Evolutionary conservation across 169 alveolate genomes (phyloP).

Genomic region (Perkinsus chesapeaki): DNA sequence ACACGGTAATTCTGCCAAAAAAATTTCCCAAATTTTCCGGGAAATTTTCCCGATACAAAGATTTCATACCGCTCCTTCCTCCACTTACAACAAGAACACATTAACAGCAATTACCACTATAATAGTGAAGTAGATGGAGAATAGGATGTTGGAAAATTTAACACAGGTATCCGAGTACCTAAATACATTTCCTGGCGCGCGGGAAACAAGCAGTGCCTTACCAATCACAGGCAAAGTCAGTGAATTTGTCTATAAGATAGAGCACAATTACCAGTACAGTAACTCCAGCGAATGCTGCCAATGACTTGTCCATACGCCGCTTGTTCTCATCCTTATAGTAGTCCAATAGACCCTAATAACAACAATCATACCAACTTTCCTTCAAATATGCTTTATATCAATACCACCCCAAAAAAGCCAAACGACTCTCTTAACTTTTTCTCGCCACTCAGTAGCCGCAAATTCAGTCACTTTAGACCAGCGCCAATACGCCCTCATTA

Average conservation of each 20-base stretch:
- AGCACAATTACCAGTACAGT: background rate
- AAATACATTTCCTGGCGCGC: background rate
- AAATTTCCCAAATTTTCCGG: too few relatives aligned
- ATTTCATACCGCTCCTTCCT: too few relatives aligned
- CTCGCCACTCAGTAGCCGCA: too few relatives aligned
- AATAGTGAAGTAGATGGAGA: background rate
- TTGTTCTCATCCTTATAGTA: slow-evolving; percentile 5
- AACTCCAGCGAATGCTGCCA: slow-evolving; percentile 8
- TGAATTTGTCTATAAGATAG: background rate
- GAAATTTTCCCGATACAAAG: background rate
- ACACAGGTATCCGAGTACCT: background rate
- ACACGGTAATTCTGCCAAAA: too few relatives aligned
- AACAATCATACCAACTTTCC: background rate
- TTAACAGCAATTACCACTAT: background rate
- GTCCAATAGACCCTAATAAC: background rate
- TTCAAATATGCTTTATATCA: background rate
- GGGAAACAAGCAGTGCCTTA: background rate
- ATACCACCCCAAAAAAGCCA: too few relatives aligned
- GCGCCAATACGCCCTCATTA: too few relatives aligned
- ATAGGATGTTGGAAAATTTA: background rate
- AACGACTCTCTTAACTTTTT: too few relatives aligned
- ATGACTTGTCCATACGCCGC: slow-evolving; percentile 13
- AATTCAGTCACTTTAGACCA: too few relatives aligned
- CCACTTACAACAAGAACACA: background rate
- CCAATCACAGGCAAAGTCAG: slow-evolving; percentile 18